Percentiles rank a stretch among this genome's conserved stretches.
These are phyloP conservation scores for Verticillium alfalfae DNA, from an alignment of 2,329 filamentous ascomycete species.

Conservation along the genomic window DNA sequence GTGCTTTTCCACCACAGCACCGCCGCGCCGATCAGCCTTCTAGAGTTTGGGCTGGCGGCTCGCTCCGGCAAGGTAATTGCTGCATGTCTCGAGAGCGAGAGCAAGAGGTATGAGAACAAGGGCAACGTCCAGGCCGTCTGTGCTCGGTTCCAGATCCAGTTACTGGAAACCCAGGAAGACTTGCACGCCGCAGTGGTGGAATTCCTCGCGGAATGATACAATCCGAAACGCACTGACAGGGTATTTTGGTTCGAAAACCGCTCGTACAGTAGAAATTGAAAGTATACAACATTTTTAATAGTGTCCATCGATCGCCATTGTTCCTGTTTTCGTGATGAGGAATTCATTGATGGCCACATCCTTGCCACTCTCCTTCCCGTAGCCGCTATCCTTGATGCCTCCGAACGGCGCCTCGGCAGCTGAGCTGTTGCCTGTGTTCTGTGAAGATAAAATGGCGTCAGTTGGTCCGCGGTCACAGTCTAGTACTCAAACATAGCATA, in stretches of 20 bases:
- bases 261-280: not conserved
- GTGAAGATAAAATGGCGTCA: slow-evolving; percentile 6
- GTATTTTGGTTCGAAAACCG: not conserved
- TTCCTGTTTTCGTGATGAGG: slow-evolving; percentile 38
- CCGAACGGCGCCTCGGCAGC: slow-evolving; percentile 39
- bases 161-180: slow-evolving; percentile 34
- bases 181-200: slow-evolving; percentile 28
- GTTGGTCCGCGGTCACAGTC: not conserved
- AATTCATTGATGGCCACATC: slow-evolving; percentile 42
- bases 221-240: not conserved
- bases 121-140: slow-evolving; percentile 58
- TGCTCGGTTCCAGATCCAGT: slow-evolving; percentile 34
- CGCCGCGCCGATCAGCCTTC: slow-evolving; percentile 49
- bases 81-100: slow-evolving; percentile 37
- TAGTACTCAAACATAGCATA: slow-evolving; percentile 31
- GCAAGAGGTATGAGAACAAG: slow-evolving; percentile 47
- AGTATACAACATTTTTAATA: slow-evolving; percentile 14
- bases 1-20: slow-evolving; percentile 51
- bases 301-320: slow-evolving; percentile 32
- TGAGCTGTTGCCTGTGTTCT: slow-evolving; percentile 36
- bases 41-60: slow-evolving; percentile 55
- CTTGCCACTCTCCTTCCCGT: slow-evolving; percentile 41
- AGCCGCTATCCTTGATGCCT: slow-evolving; percentile 41
- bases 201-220: slow-evolving; percentile 16
- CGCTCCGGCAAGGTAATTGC: slow-evolving; percentile 41